Evolutionary conservation across 352 stramenopile species (phyloP).

Genomic region (Pythium sukuiense): DNA sequence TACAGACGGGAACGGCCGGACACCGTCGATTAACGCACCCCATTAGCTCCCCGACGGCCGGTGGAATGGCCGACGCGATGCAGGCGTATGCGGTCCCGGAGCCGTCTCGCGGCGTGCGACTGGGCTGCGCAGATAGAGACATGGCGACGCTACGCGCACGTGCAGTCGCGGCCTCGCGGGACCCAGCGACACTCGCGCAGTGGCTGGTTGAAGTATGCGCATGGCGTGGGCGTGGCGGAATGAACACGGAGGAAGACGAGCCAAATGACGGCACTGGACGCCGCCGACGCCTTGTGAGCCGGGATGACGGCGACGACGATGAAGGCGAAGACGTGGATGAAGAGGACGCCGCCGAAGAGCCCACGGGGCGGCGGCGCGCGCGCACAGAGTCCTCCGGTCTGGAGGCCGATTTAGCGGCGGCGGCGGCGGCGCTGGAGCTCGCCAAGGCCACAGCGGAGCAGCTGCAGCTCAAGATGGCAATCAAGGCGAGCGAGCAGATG

Average conservation of each 20-base stretch:
- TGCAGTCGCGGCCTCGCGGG: neutral
- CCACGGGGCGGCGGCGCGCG: neutral
- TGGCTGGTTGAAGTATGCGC: slow-evolving; percentile 26
- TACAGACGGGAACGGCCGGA: neutral
- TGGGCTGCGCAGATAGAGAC: neutral
- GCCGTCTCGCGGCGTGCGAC: neutral
- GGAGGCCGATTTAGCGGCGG: slow-evolving; percentile 25
- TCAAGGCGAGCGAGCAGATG: slow-evolving; percentile 49
- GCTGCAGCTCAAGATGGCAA: slow-evolving; percentile 51
- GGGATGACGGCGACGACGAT: slow-evolving; percentile 10
- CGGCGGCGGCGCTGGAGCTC: slow-evolving; percentile 50
- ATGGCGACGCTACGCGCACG: slow-evolving; percentile 5
- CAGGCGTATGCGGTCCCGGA: slow-evolving; percentile 6
- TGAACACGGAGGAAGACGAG: neutral
- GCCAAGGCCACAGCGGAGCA: slow-evolving; percentile 58
- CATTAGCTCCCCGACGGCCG: neutral
- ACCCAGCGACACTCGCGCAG: slow-evolving; percentile 25
- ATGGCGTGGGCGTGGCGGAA: slow-evolving; percentile 1
- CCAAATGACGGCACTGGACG: slow-evolving; percentile 19
- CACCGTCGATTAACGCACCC: slow-evolving; percentile 5
- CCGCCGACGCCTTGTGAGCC: neutral
- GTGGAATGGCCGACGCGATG: slow-evolving; percentile 17
- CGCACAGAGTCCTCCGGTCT: slow-evolving; percentile 15
- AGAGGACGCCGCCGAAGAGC: slow-evolving; percentile 32
- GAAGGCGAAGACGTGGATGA: slow-evolving; percentile 13